These are phyloP conservation scores for Aspergillus chevalieri DNA, from an alignment of 2,329 filamentous ascomycete species.

Conservation along the genomic window DNA sequence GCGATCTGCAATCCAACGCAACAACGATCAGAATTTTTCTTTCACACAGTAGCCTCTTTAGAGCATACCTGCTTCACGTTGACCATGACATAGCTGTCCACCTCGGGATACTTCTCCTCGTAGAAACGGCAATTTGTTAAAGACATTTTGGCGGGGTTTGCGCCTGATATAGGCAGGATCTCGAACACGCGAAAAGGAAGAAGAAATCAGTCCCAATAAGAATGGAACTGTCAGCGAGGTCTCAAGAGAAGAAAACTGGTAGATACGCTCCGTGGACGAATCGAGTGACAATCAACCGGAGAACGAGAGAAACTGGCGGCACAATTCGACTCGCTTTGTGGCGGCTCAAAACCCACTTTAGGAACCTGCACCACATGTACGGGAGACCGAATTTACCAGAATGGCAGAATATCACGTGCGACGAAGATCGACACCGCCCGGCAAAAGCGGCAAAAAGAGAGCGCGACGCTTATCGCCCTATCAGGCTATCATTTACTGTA, in stretches of 20 bases:
- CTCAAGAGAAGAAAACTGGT: neutral
- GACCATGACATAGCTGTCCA: constrained; percentile 99
- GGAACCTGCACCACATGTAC: constrained; percentile 11
- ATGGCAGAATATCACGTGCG: constrained; percentile 4
- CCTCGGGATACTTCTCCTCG: constrained; percentile 95
- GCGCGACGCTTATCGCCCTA: constrained; percentile 2
- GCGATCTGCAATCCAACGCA: constrained; percentile 61
- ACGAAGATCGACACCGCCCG: constrained; percentile 7
- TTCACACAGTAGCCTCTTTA: neutral
- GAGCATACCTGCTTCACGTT: constrained; percentile 85
- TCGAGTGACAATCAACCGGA: constrained; percentile 3
- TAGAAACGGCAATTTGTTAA: constrained; percentile 96
- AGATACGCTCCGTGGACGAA: constrained; percentile 1
- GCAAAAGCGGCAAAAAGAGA: neutral
- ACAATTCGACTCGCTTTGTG: constrained; percentile 34
- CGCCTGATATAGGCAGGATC: constrained; percentile 15
- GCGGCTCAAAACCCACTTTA: constrained; percentile 36
- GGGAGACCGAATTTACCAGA: constrained; percentile 1
- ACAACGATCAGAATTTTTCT: constrained; percentile 10
- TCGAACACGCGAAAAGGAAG: neutral
- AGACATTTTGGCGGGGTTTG: constrained; percentile 67
- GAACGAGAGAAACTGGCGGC: constrained; percentile 11
- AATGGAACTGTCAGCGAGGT: neutral
- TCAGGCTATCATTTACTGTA: neutral
- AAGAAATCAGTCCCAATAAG: neutral